Conservation (phyloP, 768 basidiomycete genomes). For the Serpula lacrymans region DNA sequence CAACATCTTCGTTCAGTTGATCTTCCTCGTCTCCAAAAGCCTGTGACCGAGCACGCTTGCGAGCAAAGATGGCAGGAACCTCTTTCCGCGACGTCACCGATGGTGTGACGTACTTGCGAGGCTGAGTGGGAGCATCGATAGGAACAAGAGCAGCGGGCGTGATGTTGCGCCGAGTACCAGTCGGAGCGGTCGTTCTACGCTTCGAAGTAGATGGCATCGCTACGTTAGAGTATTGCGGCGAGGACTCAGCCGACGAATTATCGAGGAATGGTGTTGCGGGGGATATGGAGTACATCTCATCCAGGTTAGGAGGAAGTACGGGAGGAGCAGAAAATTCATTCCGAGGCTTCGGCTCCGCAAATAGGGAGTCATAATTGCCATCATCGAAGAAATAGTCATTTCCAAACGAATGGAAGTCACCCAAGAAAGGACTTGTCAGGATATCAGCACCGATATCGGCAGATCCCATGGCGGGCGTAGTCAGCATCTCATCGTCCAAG, state of each 20-base stretch:
- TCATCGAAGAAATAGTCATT: constrained; percentile 33
- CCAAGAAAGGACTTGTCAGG: constrained; percentile 40
- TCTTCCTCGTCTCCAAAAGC: constrained; percentile 51
- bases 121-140: constrained; percentile 75
- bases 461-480: constrained; percentile 38
- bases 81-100: constrained; percentile 79
- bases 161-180: constrained; percentile 71
- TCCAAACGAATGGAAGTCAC: constrained; percentile 27
- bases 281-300: constrained; percentile 45
- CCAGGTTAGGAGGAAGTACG: constrained; percentile 24
- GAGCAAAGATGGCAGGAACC: constrained; percentile 67
- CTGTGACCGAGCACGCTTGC: constrained; percentile 53
- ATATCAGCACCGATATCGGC: constrained; percentile 34
- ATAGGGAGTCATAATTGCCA: constrained; percentile 31
- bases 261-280: constrained; percentile 51
- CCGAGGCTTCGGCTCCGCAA: constrained; percentile 19
- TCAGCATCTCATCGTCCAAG: constrained; percentile 42
- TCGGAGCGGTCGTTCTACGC: constrained; percentile 40
- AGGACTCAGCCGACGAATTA: constrained; percentile 22
- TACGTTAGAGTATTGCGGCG: constrained; percentile 7
- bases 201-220: constrained; percentile 16
- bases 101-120: constrained; percentile 67
- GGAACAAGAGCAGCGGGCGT: constrained; percentile 64
- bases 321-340: constrained; percentile 8
- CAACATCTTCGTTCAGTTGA: constrained; percentile 40